phyloP scores from a whole-genome alignment of 257 asterid genomes.

The Gardenia jasminoides region DNA sequence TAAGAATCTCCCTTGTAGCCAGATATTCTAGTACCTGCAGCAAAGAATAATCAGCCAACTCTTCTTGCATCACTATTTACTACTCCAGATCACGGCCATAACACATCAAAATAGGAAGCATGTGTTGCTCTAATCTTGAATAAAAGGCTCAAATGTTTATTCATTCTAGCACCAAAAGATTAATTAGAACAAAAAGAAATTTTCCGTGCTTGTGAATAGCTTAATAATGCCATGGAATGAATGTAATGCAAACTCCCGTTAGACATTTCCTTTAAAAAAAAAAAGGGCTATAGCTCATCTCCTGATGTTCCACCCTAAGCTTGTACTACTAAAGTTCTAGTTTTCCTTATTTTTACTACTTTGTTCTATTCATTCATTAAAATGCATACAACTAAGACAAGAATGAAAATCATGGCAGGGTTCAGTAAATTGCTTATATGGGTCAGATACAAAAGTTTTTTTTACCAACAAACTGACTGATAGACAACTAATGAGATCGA shows the following conservation, averaged over 20 bases:
- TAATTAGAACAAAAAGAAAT: not conserved
- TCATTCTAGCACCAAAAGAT: constrained; percentile 2
- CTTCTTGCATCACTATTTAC: not conserved
- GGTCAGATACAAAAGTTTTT: not conserved
- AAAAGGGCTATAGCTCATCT: not conserved
- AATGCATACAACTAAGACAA: not conserved
- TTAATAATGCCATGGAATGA: not conserved
- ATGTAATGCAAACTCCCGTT: not conserved
- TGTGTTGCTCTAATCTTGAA: not conserved
- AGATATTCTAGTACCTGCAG: constrained; percentile 77
- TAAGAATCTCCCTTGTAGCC: constrained; percentile 79
- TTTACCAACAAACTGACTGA: not conserved
- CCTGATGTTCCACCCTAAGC: not conserved
- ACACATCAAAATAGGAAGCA: not conserved
- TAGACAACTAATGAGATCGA: not conserved
- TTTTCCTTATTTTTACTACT: not conserved
- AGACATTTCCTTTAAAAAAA: not conserved
- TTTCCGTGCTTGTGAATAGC: not conserved
- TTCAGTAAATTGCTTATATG: not conserved
- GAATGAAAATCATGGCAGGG: not conserved
- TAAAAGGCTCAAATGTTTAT: not conserved
- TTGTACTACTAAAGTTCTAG: not conserved
- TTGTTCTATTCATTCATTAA: not conserved
- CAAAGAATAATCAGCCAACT: constrained; percentile 13
- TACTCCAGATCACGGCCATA: not conserved